Evolutionary conservation across 163 green algal genomes (phyloP).

Genomic region (Coccomyxa subellipsoidea): DNA sequence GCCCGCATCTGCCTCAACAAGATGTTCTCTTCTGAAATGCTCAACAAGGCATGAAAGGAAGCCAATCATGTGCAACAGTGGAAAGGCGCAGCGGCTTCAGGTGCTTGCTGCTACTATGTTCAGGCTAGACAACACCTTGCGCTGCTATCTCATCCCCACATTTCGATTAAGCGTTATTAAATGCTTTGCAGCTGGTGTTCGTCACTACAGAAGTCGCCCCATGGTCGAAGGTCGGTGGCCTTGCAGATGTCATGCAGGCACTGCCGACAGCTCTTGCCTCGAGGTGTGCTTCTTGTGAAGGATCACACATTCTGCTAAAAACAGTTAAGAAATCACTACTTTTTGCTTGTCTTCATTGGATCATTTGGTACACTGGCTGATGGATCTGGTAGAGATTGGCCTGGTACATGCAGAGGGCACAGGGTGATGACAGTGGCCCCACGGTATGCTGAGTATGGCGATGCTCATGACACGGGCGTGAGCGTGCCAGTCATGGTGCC

Average conservation of each 20-base stretch:
- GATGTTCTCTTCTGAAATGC: neutral
- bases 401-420: constrained; percentile 60
- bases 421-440: constrained; percentile 91
- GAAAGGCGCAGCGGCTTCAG: neutral
- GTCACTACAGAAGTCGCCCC: constrained; percentile 80
- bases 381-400: no score
- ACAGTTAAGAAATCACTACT: no score
- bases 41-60: neutral
- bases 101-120: neutral
- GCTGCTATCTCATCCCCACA: neutral
- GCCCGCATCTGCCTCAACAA: neutral
- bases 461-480: constrained; percentile 70
- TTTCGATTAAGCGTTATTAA: neutral
- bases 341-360: no score
- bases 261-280: constrained; percentile 69
- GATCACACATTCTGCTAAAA: no score
- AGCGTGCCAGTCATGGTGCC: constrained; percentile 53
- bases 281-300: constrained; percentile 29
- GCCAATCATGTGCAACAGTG: neutral
- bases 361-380: no score
- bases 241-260: constrained; percentile 77
- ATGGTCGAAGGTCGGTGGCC: constrained; percentile 80
- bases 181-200: constrained; percentile 68
- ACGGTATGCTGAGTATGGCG: constrained; percentile 67
- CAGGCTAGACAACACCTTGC: neutral